phyloP scores from a whole-genome alignment of 495 filamentous ascomycete species.

The Hypoxylon fuscum region DNA sequence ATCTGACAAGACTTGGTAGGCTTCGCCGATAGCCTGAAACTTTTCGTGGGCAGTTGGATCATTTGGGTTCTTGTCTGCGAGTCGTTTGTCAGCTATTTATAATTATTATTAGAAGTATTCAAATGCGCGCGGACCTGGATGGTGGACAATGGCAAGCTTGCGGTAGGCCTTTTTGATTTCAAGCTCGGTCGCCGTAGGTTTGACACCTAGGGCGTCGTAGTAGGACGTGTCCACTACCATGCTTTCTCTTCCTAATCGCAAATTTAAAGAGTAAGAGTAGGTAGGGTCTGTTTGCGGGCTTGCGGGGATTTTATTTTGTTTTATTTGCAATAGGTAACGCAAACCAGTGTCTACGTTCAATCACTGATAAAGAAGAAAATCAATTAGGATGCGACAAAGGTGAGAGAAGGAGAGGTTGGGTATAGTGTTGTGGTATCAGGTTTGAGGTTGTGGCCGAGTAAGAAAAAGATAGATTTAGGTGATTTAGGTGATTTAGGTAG shows the following conservation, averaged over 20 bases:
- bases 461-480: too few relatives aligned
- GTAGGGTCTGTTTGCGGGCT: constrained; percentile 2
- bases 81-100: constrained; percentile 9
- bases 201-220: constrained; percentile 91
- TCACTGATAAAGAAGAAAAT: too few relatives aligned
- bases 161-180: constrained; percentile 99
- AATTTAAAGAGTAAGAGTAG: background rate
- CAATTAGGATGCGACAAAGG: background rate
- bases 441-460: too few relatives aligned
- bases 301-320: too few relatives aligned
- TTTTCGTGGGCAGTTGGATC: constrained; percentile 92
- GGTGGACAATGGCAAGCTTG: constrained; percentile 84
- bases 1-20: constrained; percentile 95
- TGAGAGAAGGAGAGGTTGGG: background rate
- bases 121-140: constrained; percentile 58
- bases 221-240: constrained; percentile 90
- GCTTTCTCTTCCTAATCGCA: constrained; percentile 33
- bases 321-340: too few relatives aligned
- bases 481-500: background rate
- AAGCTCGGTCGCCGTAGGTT: constrained; percentile 86
- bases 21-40: constrained; percentile 96
- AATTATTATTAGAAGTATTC: background rate
- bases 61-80: constrained; percentile 95
- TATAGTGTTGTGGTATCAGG: constrained; percentile 4
- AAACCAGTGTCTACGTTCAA: too few relatives aligned